Percentiles rank a stretch among this genome's conserved stretches.
Conservation (phyloP, 169 alveolate genomes). For the Cryptosporidium viatorum region DNA sequence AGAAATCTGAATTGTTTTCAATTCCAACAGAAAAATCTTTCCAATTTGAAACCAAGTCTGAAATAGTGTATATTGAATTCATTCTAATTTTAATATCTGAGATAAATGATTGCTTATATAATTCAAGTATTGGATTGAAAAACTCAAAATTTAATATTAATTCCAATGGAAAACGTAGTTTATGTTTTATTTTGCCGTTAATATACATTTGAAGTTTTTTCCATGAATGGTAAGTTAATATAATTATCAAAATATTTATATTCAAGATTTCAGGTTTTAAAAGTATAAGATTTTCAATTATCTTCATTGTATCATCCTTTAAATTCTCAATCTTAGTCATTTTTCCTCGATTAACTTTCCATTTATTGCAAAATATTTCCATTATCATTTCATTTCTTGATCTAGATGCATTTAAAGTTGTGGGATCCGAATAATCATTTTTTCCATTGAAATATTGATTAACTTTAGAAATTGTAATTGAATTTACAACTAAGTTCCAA, state of each 20-base stretch:
- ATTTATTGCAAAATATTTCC: slow-evolving; percentile 45
- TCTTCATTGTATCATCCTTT: neutral
- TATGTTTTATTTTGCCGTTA: neutral
- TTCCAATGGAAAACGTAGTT: neutral
- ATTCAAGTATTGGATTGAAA: neutral
- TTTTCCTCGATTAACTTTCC: slow-evolving; percentile 10
- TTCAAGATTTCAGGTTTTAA: slow-evolving; percentile 3
- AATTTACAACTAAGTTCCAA: neutral
- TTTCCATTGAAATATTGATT: neutral
- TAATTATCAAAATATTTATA: slow-evolving; percentile 5
- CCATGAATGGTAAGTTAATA: slow-evolving; percentile 26
- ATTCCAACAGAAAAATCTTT: neutral
- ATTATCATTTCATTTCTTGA: slow-evolving; percentile 60
- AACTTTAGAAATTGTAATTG: slow-evolving; percentile 2
- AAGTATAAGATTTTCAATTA: slow-evolving; percentile 22
- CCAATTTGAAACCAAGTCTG: neutral
- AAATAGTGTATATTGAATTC: neutral
- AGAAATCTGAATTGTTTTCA: slow-evolving; percentile 4
- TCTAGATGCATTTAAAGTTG: neutral
- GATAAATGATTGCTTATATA: neutral
- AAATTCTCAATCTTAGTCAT: neutral
- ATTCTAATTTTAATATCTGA: slow-evolving; percentile 7
- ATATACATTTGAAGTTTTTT: neutral
- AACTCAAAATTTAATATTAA: neutral
- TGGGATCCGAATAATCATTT: neutral